Evolutionary conservation across 805 yeast species (phyloP).

Genomic region (Suhomyces faveliae): DNA sequence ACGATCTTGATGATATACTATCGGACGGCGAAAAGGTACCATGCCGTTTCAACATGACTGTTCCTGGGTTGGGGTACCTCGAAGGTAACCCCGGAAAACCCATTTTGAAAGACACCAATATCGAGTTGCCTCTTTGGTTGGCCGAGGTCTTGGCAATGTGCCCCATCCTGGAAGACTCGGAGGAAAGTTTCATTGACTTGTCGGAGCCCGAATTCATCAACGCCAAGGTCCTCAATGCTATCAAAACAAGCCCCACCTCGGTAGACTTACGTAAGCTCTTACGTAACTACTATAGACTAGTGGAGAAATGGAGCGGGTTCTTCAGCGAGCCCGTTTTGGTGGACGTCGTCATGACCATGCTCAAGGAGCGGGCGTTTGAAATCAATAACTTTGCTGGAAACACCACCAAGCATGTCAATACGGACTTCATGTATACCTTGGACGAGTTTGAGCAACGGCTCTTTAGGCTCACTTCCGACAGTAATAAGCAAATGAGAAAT

Average conservation of each 20-base stretch:
- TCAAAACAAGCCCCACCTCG: conserved; percentile 64
- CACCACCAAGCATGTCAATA: conserved; percentile 46
- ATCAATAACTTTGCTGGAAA: conserved; percentile 70
- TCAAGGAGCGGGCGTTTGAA: conserved; percentile 64
- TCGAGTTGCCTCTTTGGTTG: conserved; percentile 87
- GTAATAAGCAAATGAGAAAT: conserved; percentile 37
- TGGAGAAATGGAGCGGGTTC: conserved; percentile 74
- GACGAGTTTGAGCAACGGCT: conserved; percentile 75
- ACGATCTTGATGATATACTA: conserved; percentile 73
- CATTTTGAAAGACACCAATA: conserved; percentile 55
- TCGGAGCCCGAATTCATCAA: conserved; percentile 70
- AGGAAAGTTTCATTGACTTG: conserved; percentile 60
- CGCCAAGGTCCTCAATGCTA: conserved; percentile 70
- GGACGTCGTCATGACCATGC: conserved; percentile 48
- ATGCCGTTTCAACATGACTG: conserved; percentile 69
- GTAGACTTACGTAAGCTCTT: conserved; percentile 67
- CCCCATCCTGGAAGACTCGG: conserved; percentile 32
- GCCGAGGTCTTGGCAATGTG: conserved; percentile 69
- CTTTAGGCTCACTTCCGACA: conserved; percentile 52
- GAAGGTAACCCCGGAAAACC: conserved; percentile 73
- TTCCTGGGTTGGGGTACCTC: conserved; percentile 86
- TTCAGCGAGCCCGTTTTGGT: conserved; percentile 66
- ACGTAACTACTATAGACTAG: conserved; percentile 67
- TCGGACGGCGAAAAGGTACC: conserved; percentile 76
- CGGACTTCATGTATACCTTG: conserved; percentile 57